These are phyloP conservation scores for Lentinula sp. DNA, from an alignment of 768 basidiomycete genomes.

Conservation along the genomic window DNA sequence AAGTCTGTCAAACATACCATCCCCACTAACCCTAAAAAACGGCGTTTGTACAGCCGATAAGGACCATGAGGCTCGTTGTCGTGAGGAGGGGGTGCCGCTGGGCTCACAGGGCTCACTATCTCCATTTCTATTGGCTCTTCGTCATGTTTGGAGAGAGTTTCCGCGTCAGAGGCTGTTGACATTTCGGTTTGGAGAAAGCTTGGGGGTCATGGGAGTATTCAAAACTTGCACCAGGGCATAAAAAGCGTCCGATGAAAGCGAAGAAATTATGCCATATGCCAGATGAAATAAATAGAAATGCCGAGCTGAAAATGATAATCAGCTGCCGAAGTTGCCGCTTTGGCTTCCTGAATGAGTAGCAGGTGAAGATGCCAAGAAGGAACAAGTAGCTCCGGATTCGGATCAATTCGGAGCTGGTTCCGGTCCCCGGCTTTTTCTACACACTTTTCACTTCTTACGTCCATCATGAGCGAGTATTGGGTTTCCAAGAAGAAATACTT, in stretches of 20 bases:
- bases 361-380: too few relatives aligned
- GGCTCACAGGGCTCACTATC: neutral
- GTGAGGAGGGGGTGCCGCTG: too few relatives aligned
- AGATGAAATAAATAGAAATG: too few relatives aligned
- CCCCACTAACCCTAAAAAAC: conserved; percentile 60
- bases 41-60: conserved; percentile 65
- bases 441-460: neutral
- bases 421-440: too few relatives aligned
- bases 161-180: neutral
- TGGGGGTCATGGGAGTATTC: neutral
- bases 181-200: neutral
- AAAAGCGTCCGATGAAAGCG: too few relatives aligned
- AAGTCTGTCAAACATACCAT: conserved; percentile 31
- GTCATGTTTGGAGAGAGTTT: neutral
- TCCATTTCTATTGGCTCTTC: neutral
- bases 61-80: neutral
- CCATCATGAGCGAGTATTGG: conserved; percentile 85
- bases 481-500: conserved; percentile 88
- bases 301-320: too few relatives aligned
- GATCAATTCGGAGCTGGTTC: neutral
- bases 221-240: too few relatives aligned
- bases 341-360: too few relatives aligned
- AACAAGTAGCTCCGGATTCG: neutral
- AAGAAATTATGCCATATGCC: neutral
- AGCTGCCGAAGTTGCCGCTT: too few relatives aligned